Evolutionary conservation across 1,139 yeast species (phyloP).

Genomic region (Entelexis sorbosivorans): DNA sequence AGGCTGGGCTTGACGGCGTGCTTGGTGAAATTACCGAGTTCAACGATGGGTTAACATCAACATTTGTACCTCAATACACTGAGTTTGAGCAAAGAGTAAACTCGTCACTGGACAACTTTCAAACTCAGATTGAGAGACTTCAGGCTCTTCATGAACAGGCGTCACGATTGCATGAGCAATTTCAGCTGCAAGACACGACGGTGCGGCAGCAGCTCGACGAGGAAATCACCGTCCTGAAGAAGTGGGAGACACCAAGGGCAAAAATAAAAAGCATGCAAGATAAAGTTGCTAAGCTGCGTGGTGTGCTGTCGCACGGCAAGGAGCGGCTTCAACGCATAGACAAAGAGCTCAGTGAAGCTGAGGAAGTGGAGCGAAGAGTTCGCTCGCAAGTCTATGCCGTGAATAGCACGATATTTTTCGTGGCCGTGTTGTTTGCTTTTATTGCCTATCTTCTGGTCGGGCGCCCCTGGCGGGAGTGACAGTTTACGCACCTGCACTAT

Average conservation of each 20-base stretch:
- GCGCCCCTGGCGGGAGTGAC: background rate
- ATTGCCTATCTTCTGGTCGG: background rate
- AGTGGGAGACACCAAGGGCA: constrained; percentile 14
- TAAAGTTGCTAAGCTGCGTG: constrained; percentile 6
- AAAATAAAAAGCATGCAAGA: constrained; percentile 12
- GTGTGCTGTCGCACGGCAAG: constrained; percentile 8
- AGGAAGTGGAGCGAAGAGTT: constrained; percentile 2
- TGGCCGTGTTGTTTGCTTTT: background rate
- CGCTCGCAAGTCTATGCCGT: background rate
- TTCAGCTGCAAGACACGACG: constrained; percentile 7
- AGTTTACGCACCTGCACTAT: background rate
- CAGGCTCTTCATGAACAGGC: constrained; percentile 17
- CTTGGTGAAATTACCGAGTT: constrained; percentile 9
- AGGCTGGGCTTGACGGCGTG: background rate
- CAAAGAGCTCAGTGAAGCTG: constrained; percentile 7
- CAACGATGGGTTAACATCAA: constrained; percentile 6
- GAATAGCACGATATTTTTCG: background rate
- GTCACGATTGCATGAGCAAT: constrained; percentile 10
- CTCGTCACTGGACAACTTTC: constrained; percentile 15
- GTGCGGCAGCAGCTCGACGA: constrained; percentile 7
- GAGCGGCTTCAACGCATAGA: constrained; percentile 13
- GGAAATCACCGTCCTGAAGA: constrained; percentile 7
- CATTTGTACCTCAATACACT: constrained; percentile 18
- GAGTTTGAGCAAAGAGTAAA: constrained; percentile 18
- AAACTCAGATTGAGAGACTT: constrained; percentile 18